Evolutionary conservation across 164 flowering plant species (phyloP), one percentile per base, ranked within the genome.

Genomic region (Pachysandra terminalis): DNA sequence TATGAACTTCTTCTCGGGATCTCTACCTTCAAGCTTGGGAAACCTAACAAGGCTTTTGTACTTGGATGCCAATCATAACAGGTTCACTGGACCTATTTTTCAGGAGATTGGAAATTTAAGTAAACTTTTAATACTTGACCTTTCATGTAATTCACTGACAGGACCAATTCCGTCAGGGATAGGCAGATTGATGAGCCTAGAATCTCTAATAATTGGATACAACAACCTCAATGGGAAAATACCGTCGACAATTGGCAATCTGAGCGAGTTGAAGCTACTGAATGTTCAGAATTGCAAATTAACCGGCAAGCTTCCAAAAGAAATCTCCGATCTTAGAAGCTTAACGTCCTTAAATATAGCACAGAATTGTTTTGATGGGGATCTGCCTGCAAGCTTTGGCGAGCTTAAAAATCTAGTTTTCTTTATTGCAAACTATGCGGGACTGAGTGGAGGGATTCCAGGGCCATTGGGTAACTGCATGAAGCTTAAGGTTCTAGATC

Each of bases 371-470:
- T 84, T 87, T 49, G 78, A 78, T n/a, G 89, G 88, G 65, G 86
- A 72, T 64, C 56, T 87, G 56, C 91, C 91, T 37, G 66, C 74
- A 19, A 64, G 76, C 67, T 56, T 87, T 62, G 86, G 89, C 54
- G 75, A 74, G 56, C 69, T 87, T 55, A 56, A 61, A 55, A 80
- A 79, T 73, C 79, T 87, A 17, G 61, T 67, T n/a, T 80, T 69
- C 58, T 69, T 87, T 45, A 56, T 82, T 58, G 86, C 88, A 19
- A 56, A 74, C 17, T 68, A 71, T 71, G 77, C 87, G 21, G 85
- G 87, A 63, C 61, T 87, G 27, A 71, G 75, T 23, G 91, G 91
- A 71, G 69, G 27, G 17, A 81, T 87, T 64, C 91, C 91, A 10
- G 72, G 79, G 22, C 67, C 76, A 61, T 53, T 85, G 74, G 88